Evolutionary conservation across 768 basidiomycete genomes (phyloP), one percentile per base, ranked within the genome.

Genomic region (Hypholoma fasciculare): DNA sequence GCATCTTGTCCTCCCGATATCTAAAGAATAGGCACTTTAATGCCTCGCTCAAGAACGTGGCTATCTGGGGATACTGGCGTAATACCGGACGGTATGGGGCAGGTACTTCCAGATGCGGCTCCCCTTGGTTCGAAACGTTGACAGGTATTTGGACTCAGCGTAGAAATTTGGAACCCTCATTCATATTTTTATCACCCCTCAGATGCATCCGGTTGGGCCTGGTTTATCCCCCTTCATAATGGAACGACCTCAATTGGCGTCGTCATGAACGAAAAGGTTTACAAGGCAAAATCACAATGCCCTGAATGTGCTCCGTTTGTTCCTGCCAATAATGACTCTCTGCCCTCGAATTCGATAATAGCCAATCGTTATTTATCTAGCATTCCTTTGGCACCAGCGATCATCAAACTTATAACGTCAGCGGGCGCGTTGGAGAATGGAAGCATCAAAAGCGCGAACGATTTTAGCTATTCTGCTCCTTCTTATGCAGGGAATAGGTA

Each of bases 41-140:
- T 56, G 78, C 81, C 37, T 84, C 85, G 3, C 66, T 92, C 53
- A 86, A 83, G 65, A 92, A 92, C 64, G 77, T 90, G 14, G 90
- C 89, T 3, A 76, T 87, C 19, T 92, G 90, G 90, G 89, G 84
- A 3, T 92, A 92, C 64, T 92, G 88, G 88, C 75, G 68, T 39
- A 76, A 78, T 17, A 78, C 79, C 0, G 77, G 72, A 14, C 75
- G 73, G 37, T 92, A 87, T 65, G 82, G 81, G 3, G 57, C 58
- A 23, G 80, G 78, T 42, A 81, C 83, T 3, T 49, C 67, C 16
- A 76, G 85, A 40, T 74, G 82, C 67, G 84, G 85, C 8, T 77
- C 85, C 0, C 86, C 86, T 9, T 85, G 83, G 82, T 87, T 88
- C 61, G 90, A 92, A 68, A 86, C 89, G 5, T 71, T 91, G 43